phyloP scores from a whole-genome alignment of 352 stramenopile species.

The Phytophthora rubi region DNA sequence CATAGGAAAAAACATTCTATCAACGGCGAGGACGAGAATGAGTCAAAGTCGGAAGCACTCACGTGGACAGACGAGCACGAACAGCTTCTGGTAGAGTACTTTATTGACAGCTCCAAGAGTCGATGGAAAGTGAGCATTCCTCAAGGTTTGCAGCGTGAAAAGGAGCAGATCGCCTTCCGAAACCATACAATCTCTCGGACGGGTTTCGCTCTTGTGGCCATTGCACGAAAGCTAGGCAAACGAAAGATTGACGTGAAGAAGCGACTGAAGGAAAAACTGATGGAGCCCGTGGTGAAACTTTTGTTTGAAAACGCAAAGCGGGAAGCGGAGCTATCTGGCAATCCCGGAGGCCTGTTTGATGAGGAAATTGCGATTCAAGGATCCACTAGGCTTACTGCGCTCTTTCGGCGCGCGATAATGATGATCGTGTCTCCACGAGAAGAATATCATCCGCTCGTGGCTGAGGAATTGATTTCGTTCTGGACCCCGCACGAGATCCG shows the following conservation, averaged over 20 bases:
- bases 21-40: constrained; percentile 17
- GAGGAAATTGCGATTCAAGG: constrained; percentile 69
- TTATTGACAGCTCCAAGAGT: constrained; percentile 71
- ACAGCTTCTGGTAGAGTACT: constrained; percentile 63
- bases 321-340: constrained; percentile 47
- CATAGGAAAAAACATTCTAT: constrained; percentile 24
- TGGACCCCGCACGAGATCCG: constrained; percentile 78
- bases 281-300: constrained; percentile 64
- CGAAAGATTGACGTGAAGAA: constrained; percentile 84
- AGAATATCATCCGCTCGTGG: constrained; percentile 81
- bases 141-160: constrained; percentile 60
- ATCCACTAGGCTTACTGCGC: constrained; percentile 64
- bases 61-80: constrained; percentile 68
- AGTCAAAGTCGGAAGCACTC: constrained; percentile 27
- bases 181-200: constrained; percentile 62
- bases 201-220: constrained; percentile 67
- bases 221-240: constrained; percentile 69
- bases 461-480: constrained; percentile 84
- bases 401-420: constrained; percentile 83
- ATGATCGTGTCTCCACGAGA: constrained; percentile 75
- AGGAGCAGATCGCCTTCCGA: constrained; percentile 68
- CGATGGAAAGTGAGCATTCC: constrained; percentile 71
- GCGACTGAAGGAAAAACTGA: constrained; percentile 69
- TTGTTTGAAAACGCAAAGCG: constrained; percentile 66
- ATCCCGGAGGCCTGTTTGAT: constrained; percentile 61